A percentile compares a stretch with the other conserved stretches of the same genome.
Evolutionary conservation across 2,329 filamentous ascomycete genomes (phyloP).

Genomic region (Ambrosiella xylebori): DNA sequence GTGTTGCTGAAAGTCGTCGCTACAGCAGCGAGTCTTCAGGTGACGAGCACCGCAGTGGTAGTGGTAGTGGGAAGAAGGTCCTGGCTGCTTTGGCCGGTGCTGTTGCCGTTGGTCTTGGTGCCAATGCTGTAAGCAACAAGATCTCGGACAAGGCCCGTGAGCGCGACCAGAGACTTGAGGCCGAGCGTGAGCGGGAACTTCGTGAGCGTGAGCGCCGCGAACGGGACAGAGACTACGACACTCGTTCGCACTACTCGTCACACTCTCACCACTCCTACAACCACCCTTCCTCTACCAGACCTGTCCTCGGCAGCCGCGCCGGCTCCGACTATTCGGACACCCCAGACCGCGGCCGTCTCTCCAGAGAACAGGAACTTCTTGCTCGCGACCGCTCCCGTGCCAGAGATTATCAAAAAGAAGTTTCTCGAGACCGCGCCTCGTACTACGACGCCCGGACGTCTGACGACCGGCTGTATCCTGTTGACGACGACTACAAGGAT

Average conservation of each 20-base stretch:
- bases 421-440: constrained; percentile 4
- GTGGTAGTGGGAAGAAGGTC: constrained; percentile 19
- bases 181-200: constrained; percentile 4
- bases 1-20: neutral
- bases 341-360: constrained; percentile 6
- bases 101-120: constrained; percentile 36
- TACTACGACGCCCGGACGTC: constrained; percentile 10
- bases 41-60: constrained; percentile 15
- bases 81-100: constrained; percentile 36
- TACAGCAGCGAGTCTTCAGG: constrained; percentile 7
- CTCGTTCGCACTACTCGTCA: neutral
- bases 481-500: constrained; percentile 7
- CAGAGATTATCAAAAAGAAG: constrained; percentile 11
- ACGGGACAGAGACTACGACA: constrained; percentile 4
- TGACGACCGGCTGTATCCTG: constrained; percentile 4
- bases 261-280: constrained; percentile 3
- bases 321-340: constrained; percentile 3
- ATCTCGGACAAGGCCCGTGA: constrained; percentile 23
- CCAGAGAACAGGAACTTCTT: constrained; percentile 6
- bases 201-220: constrained; percentile 1
- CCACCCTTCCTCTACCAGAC: neutral
- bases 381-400: constrained; percentile 6
- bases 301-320: neutral
- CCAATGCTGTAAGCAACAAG: constrained; percentile 31
- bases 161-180: constrained; percentile 11